Evolutionary conservation across 345 rosid species (phyloP), one percentile per base, ranked within the genome.

Genomic region (Salix arbutifolia): DNA sequence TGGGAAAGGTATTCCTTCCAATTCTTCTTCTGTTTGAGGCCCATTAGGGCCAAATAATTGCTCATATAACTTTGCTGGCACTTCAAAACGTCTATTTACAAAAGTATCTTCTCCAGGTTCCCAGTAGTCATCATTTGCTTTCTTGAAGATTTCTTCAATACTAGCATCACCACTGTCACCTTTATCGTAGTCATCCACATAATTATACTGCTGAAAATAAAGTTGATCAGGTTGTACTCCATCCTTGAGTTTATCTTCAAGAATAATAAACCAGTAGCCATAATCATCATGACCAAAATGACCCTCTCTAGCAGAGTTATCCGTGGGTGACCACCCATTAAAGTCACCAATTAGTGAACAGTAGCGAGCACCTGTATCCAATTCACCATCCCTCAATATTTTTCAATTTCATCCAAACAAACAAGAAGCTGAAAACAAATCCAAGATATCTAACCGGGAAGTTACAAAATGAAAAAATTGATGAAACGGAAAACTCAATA

Each of bases 201-300:
- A 95, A 79, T 91, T 95, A 75, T 95, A 95, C 88, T 89, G 96
- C 86, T 95, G 99, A 85, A 95, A 95, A 87, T 93, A 95, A 56
- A 93, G 92, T 67, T 93, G 97, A 38, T 91, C 99, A 2, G 94
- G 94, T 35, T 89, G 52, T 86, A 93, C 91, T 56, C 96, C 99
- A 68, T 91, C 94, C 83, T 89, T 89, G 72, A 95, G 72, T 87
- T 89, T 93, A 84, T 95, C 99, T 82, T 95, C 97, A 79, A 95
- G 92, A 76, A 90, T 86, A 77, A 95, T 83, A 80, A 91, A 91
- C 97, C 99, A 95, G 77, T 93, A 93, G 25, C 99, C 99, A 72
- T 83, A 95, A 85, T 95, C 99, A 79, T 95, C 99, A 73, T 82
- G 97, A 79, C 99, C 99, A 79, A 83, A 78, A 35, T 78, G 85